Conservation (phyloP, 148 eudicot genomes). For the Spergularia marina region DNA sequence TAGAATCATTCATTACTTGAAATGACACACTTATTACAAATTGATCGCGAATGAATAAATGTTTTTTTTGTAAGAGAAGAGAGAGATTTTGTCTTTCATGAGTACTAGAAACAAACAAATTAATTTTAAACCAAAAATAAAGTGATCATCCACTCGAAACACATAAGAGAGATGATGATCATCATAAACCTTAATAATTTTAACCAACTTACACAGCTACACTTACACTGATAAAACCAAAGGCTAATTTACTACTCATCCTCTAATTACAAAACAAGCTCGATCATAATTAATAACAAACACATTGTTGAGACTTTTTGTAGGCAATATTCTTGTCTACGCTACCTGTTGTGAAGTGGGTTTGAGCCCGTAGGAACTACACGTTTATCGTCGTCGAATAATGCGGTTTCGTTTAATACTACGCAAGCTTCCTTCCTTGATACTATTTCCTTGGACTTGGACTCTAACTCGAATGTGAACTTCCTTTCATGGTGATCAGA, state of each 20-base stretch:
- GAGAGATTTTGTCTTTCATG: too few species aligned
- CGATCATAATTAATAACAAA: neutral
- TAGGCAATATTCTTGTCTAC: neutral
- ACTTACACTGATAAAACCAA: neutral
- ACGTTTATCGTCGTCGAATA: conserved; percentile 22
- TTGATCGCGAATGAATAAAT: too few species aligned
- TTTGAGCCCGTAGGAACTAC: conserved; percentile 32
- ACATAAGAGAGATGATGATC: conserved; percentile 1
- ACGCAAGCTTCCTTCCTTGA: neutral
- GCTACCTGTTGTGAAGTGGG: conserved; percentile 34
- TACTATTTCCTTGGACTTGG: conserved; percentile 1
- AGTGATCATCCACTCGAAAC: conserved; percentile 1
- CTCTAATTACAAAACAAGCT: neutral
- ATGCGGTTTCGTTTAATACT: conserved; percentile 17
- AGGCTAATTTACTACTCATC: neutral
- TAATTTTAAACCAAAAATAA: neutral
- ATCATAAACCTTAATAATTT: too few species aligned
- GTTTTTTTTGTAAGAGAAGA: too few species aligned
- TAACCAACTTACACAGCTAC: too few species aligned
- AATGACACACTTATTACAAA: too few species aligned
- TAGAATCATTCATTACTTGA: too few species aligned
- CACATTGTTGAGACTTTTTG: neutral
- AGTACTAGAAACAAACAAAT: neutral
- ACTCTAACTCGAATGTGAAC: neutral
- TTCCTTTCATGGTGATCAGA: neutral